Evolutionary conservation across 225 moss, liverwort and hornwort species (phyloP).

Genomic region (Takakia lepidozioides): DNA sequence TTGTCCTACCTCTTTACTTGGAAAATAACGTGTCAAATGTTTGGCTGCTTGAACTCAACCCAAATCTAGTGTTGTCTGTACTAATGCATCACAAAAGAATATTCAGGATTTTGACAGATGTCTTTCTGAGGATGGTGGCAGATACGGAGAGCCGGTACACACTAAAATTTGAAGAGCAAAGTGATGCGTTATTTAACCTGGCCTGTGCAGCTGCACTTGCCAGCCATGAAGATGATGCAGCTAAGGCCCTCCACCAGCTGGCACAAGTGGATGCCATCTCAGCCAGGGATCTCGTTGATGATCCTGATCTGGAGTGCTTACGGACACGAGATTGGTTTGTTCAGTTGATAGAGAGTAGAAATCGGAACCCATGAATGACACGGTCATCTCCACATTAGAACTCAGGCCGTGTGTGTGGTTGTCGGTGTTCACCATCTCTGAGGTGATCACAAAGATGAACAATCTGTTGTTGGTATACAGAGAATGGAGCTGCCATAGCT

Average conservation of each 20-base stretch:
- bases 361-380: too few species aligned
- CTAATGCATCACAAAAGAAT: not conserved
- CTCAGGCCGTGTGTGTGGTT: too few species aligned
- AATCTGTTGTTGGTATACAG: too few species aligned
- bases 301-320: conserved; percentile 48
- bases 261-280: conserved; percentile 32
- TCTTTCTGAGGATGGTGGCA: conserved; percentile 18
- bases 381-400: too few species aligned
- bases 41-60: too few species aligned
- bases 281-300: conserved; percentile 41
- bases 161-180: conserved; percentile 71
- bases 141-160: conserved; percentile 34
- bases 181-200: conserved; percentile 69
- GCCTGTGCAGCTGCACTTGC: conserved; percentile 75
- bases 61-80: too few species aligned
- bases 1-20: not conserved
- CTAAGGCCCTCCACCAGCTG: conserved; percentile 56
- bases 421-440: too few species aligned
- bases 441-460: too few species aligned
- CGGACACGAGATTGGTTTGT: conserved; percentile 46
- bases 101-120: not conserved
- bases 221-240: conserved; percentile 34
- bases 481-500: too few species aligned
- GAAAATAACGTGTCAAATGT: not conserved
- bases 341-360: conserved; percentile 20